Percentiles rank a stretch among this genome's conserved stretches.
These are phyloP conservation scores for Verruconis gallopava DNA, from an alignment of 2,329 filamentous ascomycete species.

Conservation along the genomic window DNA sequence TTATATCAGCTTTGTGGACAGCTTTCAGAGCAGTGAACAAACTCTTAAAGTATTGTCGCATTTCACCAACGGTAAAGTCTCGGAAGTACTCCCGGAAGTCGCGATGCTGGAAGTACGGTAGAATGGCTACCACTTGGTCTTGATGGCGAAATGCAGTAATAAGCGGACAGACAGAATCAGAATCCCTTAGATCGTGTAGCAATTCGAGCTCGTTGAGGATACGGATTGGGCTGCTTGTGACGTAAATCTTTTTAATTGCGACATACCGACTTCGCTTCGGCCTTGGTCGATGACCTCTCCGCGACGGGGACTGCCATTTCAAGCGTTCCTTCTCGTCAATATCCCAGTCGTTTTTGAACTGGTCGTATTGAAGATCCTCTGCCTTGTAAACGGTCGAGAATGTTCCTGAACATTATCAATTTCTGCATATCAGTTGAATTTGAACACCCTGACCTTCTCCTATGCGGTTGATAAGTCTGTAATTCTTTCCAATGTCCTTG, in stretches of 20 bases:
- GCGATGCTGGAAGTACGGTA: slow-evolving; percentile 90
- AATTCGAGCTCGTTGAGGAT: slow-evolving; percentile 96
- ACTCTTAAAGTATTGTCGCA: slow-evolving; percentile 78
- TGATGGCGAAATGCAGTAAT: slow-evolving; percentile 93
- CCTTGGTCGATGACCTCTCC: slow-evolving; percentile 34
- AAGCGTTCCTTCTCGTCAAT: slow-evolving; percentile 48
- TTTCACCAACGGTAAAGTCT: slow-evolving; percentile 73
- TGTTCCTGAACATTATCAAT: slow-evolving; percentile 48
- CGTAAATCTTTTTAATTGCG: slow-evolving; percentile 98
- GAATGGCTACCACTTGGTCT: slow-evolving; percentile 87
- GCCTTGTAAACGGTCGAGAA: slow-evolving; percentile 99
- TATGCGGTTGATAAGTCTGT: slow-evolving; percentile 88
- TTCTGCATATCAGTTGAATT: slow-evolving; percentile 14
- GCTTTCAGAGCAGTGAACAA: slow-evolving; percentile 74
- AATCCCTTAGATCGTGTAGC: slow-evolving; percentile 73
- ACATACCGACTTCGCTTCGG: slow-evolving; percentile 59
- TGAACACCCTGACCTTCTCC: slow-evolving; percentile 59
- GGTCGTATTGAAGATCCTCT: slow-evolving; percentile 76
- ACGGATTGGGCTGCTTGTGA: slow-evolving; percentile 83
- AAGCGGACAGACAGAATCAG: slow-evolving; percentile 77
- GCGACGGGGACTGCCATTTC: slow-evolving; percentile 58
- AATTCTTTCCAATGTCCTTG: slow-evolving; percentile 68
- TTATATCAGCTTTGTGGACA: slow-evolving; percentile 71
- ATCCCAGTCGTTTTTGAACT: slow-evolving; percentile 81
- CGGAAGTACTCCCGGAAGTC: slow-evolving; percentile 95